Percentiles rank a stretch among this genome's conserved stretches.
These are phyloP conservation scores for Daldinia eschscholtzii DNA, from an alignment of 2,329 filamentous ascomycete genomes.

Conservation along the genomic window DNA sequence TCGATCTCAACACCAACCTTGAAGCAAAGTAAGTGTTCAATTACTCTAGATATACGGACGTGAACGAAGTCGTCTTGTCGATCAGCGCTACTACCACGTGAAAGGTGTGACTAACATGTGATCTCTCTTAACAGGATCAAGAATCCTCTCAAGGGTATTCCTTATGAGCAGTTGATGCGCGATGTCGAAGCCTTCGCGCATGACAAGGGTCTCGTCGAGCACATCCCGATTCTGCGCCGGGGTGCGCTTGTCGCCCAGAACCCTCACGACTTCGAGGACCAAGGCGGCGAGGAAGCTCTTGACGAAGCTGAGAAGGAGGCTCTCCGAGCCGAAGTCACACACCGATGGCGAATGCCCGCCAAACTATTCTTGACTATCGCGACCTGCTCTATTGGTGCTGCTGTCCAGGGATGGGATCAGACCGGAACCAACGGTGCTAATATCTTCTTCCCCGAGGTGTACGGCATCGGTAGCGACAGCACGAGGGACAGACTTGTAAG, in stretches of 20 bases:
- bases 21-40: constrained; percentile 57
- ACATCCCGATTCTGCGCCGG: constrained; percentile 70
- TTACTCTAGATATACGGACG: not conserved
- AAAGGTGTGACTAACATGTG: constrained; percentile 35
- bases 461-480: constrained; percentile 59
- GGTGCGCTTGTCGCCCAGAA: constrained; percentile 82
- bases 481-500: constrained; percentile 50
- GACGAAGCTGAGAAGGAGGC: constrained; percentile 69
- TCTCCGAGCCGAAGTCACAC: constrained; percentile 71
- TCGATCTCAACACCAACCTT: constrained; percentile 57
- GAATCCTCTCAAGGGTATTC: constrained; percentile 63
- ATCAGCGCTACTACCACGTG: not conserved
- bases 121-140: constrained; percentile 54
- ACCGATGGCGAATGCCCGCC: constrained; percentile 75
- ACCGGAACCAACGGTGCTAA: constrained; percentile 74
- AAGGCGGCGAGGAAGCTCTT: constrained; percentile 69
- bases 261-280: constrained; percentile 70
- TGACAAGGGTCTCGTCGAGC: constrained; percentile 69
- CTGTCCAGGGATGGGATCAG: constrained; percentile 78
- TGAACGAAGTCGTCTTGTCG: not conserved
- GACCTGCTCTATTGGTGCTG: constrained; percentile 76
- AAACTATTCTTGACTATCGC: constrained; percentile 75
- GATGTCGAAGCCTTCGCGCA: constrained; percentile 72
- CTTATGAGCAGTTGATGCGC: constrained; percentile 64
- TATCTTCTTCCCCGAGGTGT: constrained; percentile 68